Percentiles rank a stretch among this genome's conserved stretches.
phyloP scores from a whole-genome alignment of 345 rosid genomes.

The Gossypium anomalum region DNA sequence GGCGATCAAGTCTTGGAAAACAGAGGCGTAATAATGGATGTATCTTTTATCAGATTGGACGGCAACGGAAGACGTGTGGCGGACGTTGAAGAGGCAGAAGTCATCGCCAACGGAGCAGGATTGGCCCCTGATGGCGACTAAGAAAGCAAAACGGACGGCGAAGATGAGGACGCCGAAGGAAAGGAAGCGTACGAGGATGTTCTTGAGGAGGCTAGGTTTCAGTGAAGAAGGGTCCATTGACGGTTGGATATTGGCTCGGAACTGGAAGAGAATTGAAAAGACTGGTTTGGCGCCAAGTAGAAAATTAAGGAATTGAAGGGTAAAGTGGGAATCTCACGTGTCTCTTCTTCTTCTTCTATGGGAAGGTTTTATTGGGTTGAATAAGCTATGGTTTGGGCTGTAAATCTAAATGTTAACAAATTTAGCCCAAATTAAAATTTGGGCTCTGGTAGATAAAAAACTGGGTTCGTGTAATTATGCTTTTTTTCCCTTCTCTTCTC shows the following conservation, averaged over 20 bases:
- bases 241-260: neutral
- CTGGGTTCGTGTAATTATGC: neutral
- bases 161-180: slow-evolving; percentile 43
- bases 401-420: neutral
- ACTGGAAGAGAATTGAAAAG: neutral
- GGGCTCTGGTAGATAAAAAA: neutral
- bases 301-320: neutral
- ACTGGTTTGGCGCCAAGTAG: slow-evolving; percentile 11
- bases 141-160: slow-evolving; percentile 52
- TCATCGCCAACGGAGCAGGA: slow-evolving; percentile 43
- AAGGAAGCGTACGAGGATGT: slow-evolving; percentile 43
- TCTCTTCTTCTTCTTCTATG: slow-evolving; percentile 65
- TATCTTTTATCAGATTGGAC: neutral
- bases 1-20: slow-evolving; percentile 51
- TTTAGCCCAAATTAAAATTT: neutral
- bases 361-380: neutral
- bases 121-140: slow-evolving; percentile 55
- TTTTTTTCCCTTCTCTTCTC: neutral
- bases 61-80: slow-evolving; percentile 2
- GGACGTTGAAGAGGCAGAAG: slow-evolving; percentile 53
- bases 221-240: slow-evolving; percentile 15
- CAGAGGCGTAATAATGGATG: slow-evolving; percentile 45
- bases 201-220: slow-evolving; percentile 43
- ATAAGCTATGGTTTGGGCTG: neutral
- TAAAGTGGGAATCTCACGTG: neutral